Base-by-base conservation (phyloP, 1,139 yeast genomes). In the Tardiomyces digboiensis region DNA sequence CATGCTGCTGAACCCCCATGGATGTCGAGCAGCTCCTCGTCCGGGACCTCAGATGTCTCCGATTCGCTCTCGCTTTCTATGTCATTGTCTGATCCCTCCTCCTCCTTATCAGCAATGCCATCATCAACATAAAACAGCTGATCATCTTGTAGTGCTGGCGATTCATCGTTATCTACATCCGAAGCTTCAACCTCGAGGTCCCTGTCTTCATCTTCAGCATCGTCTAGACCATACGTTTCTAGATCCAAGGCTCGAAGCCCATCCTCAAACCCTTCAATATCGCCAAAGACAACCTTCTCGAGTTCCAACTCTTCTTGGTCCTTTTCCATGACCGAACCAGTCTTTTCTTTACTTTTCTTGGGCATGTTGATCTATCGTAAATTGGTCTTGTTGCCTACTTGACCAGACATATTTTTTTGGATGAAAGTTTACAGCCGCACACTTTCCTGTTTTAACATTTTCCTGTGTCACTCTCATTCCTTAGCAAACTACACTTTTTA, bases 221-320 rank as follows among this genome's bases (percentile, higher is more conserved):
- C n/a, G n/a, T n/a, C n/a, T 20, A 70, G 73, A 39, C 71, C 78
- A 39, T 71, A 64, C 19, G 42, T 42, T n/a, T 53, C 60, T 16
- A 56, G 46, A 52, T 78, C 86, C 40, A 76, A 65, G 50, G 75
- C 75, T 52, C 71, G 75, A 59, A 85, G 69, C 50, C 80, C 83
- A 39, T 68, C 61, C 51, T 82, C 88, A 61, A 89, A 88, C 22
- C 91, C 93, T 39, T 80, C 80, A 2, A 73, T 58, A 60, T 91
- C 97, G 19, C 98, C 97, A 65, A 93, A 91, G 4, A 93, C 96
- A 18, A 86, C 71, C 60, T 78, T 84, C 52, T 89, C 95, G 42
- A 91, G 72, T 46, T 70, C 74, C 39, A 82, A 53, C 61, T 89
- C 97, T 58, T 87, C 96, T 43, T 76, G 82, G 60, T 85, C 95